Base-by-base conservation (phyloP, 805 yeast species). In the Cyberlindnera nakhonratchasimensis region DNA sequence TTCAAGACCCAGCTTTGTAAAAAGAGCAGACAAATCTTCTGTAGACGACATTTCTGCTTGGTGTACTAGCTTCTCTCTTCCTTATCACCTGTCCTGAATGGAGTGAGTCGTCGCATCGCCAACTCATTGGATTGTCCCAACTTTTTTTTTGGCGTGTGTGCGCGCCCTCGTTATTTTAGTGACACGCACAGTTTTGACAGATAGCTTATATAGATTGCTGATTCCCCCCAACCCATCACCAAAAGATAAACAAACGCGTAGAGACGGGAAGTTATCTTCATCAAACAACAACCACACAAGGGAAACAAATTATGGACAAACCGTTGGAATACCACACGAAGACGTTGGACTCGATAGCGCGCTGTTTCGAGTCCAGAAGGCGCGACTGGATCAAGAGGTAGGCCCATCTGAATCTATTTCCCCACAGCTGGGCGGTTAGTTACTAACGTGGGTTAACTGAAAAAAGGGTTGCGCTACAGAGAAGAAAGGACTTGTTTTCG, bases 1-100 rank as follows among this genome's bases (percentile, higher is more conserved):
- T 53, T 75, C 79, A 52, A 86, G 78, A 12, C 95, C 95, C 44
- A 82, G 50, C n/a, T 52, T 47, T 41, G 58, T 52, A 39, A 71
- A 63, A 4, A 54, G 52, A 23, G 51, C 45, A 19, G 67, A 57
- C 14, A 71, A 52, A 16, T 60, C 66, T 26, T 69, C 75, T 21
- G 66, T 55, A 25, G 52, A 50, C 6, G 52, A 39, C 52, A 48
- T 46, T 9, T 14, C n/a, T 28, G 24, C 6, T 23, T 4, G 26
- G 2, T 6, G 17, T 31, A 10, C n/a, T 26, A 7, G 29, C 25
- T 23, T 26, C 6, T 6, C 6, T 6, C 6, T 26, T 26, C n/a
- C n/a, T 26, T 6, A 12, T 8, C 9, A 9, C n/a, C 29, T 26
- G 29, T 13, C 6, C n/a, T 26, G 3, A 19, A 10, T 19, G 22